Evolutionary conservation across 2,329 filamentous ascomycete species (phyloP), one percentile per base, ranked within the genome.

Genomic region (Sodiomyces alkalinus): DNA sequence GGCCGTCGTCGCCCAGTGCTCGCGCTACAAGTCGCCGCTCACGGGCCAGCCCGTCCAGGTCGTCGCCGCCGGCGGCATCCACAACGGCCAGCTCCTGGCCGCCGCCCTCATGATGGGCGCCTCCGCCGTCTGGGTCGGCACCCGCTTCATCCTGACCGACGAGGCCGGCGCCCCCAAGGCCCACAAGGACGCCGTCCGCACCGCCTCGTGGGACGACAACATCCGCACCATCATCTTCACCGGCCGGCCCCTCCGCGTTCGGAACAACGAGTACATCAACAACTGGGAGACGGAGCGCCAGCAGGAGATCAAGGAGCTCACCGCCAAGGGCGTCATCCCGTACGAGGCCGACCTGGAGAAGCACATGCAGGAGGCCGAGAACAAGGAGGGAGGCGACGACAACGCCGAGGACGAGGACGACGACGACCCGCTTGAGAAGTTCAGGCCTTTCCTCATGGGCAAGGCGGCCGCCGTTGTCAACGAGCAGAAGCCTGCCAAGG

Each of bases 211-310:
- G 53, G 85, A 96, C 57, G 90, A 98, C 59, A 98, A 92, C 48
- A 63, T 96, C 52, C 80, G 83, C 51, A 98, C 90, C 27, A 82
- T 96, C 55, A 98, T 98, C 62, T 98, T 96, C 70, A 98, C 90
- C 32, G 90, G 90, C 31, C 81, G 90, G 33, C 90, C 90, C 19
- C 67, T 98, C 49, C 82, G 90, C 41, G 90, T 98, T 34, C 78
- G 86, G 52, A 90, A 72, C 51, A 98, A 96, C 63, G 56, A 78
- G 6, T 98, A 98, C 58, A 96, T 98, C 48, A 55, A 73, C 49
- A 81, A 93, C 66, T 98, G 90, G 90, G 87, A 98, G 62, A 77
- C 78, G 46, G 90, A 96, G 64, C 80, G 90, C 42, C 64, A 68
- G 41, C 61, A 70, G 21, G 90, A 98, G 66, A 93, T 98, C 56